Base-by-base conservation (phyloP, 106 monocot species). In the Narthecium ossifragum region DNA sequence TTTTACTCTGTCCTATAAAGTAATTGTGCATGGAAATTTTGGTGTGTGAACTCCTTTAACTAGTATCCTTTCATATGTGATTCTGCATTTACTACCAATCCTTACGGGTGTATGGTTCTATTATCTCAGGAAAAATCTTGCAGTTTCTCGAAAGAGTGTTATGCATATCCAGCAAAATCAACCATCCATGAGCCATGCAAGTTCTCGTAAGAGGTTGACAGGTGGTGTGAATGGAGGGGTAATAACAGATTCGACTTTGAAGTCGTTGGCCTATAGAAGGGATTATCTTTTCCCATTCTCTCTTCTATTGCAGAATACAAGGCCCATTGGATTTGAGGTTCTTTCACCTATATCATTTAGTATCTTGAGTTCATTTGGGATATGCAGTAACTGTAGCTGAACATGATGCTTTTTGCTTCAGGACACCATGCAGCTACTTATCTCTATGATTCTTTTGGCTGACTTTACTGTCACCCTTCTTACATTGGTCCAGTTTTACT, bases 201-300 rank as follows among this genome's bases (percentile, higher is more conserved):
- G 46, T 63, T 79, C 88, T 63, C 73, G 69, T 46, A 88, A 88
- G 74, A 76, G 74, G 59, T 55, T 77, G 37, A 93, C 88, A 47
- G 88, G 88, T 45, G 82, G 85, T 51, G 88, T 93, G 17, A 88
- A 77, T 74, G 88, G 93, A 45, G 81, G 85, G 50, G 66, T 79
- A 57, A 80, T 93, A 67, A 88, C 70, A 64, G 85, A 93, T 32
- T 65, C 62, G 57, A 79, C 82, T 40, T 69, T 88, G 43, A 62
- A 71, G 25, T 85, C 77, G 23, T 70, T 93, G 55, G 62, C 73
- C 52, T 82, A 71, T 64, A 82, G 30, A 80, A 77, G 71, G 58
- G 81, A 85, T 49, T 85, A 66, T 69, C 62, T 88, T 21, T 93
- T 79, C 59, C 93, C 88, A 11, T 67, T 93, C 67, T 85, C 88